Evolutionary conservation across 164 flowering plant genomes (phyloP), one percentile per base, ranked within the genome.

Genomic region (Stephania japonica): DNA sequence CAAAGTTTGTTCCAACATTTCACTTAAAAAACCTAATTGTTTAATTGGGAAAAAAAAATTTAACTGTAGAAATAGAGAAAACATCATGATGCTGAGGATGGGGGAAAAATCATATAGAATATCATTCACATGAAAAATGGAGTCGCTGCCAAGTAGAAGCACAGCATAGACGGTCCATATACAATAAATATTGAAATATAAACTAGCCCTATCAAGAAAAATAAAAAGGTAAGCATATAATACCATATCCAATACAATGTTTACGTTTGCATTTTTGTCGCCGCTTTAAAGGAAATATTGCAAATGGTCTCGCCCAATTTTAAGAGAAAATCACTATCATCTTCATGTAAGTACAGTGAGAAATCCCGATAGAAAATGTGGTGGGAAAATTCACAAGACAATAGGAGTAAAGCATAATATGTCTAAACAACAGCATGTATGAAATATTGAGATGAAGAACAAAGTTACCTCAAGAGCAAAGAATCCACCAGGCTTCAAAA

Each of bases 401-500:
- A 49, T 53, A 7, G 0, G 16, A 65, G 24, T 12, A 24, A n/a
- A 42, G 38, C 38, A 32, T 32, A 27, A 26, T 11, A 63, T 42
- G 43, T 47, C 65, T 32, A 19, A 7, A 42, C 7, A 68, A 3
- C 43, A 68, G 62, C 49, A n/a, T n/a, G 72, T 10, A 6, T 26
- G 16, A 44, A 41, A 13, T 26, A 8, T 67, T 42, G n/a, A 43
- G 8, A 49, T 68, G 53, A 65, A 32, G 69, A 32, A 53, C 64
- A 65, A 32, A 13, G 26, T 70, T 83, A 92, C 97, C 97, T 96
- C 99, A 79, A 96, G 90, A 77, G 89, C 89, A 68, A 93, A 89
- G 75, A 87, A 93, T 44, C 97, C 99, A 68, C 95, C 97, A 71
- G 92, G 85, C 80, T 83, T 87, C 75, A 96, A 77, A 85, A 88